phyloP scores from a whole-genome alignment of 495 filamentous ascomycete species.

The Recurvomyces mirabilis region DNA sequence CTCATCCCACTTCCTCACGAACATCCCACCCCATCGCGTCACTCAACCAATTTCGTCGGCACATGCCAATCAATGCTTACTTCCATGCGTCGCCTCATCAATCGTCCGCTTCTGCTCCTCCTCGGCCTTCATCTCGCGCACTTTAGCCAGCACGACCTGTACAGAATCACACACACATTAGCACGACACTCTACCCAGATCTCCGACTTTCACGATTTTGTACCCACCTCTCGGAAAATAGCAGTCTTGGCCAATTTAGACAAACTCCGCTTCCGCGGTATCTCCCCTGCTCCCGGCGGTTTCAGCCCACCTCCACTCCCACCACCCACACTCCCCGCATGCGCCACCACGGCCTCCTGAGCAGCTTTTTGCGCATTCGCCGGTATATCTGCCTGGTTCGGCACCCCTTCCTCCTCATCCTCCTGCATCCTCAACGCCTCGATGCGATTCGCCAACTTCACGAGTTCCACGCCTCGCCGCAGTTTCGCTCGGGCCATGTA shows the following conservation, averaged over 20 bases:
- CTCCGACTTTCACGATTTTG: too few species aligned
- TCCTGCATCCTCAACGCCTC: slow-evolving; percentile 93
- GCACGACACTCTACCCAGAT: too few species aligned
- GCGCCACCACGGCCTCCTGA: slow-evolving; percentile 27
- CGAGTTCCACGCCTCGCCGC: slow-evolving; percentile 86
- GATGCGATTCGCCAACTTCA: slow-evolving; percentile 95
- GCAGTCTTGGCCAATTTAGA: slow-evolving; percentile 71
- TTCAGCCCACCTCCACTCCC: slow-evolving; percentile 5
- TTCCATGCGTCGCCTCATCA: not conserved
- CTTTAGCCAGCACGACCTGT: slow-evolving; percentile 78
- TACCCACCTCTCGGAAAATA: slow-evolving; percentile 67
- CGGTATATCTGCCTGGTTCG: slow-evolving; percentile 49
- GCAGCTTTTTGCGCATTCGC: slow-evolving; percentile 40
- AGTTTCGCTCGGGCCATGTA: slow-evolving; percentile 87
- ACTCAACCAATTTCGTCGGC: too few species aligned
- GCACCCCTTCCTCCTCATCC: slow-evolving; percentile 68
- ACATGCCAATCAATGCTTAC: slow-evolving; percentile 2
- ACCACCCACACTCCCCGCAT: slow-evolving; percentile 15
- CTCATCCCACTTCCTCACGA: too few species aligned
- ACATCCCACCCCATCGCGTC: too few species aligned
- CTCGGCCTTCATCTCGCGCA: slow-evolving; percentile 45
- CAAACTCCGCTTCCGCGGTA: slow-evolving; percentile 53
- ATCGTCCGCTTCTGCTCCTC: slow-evolving; percentile 32
- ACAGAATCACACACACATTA: not conserved
- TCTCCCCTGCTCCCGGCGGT: slow-evolving; percentile 13